phyloP scores from a whole-genome alignment of 257 asterid species.

The Marsdenia floribunda region DNA sequence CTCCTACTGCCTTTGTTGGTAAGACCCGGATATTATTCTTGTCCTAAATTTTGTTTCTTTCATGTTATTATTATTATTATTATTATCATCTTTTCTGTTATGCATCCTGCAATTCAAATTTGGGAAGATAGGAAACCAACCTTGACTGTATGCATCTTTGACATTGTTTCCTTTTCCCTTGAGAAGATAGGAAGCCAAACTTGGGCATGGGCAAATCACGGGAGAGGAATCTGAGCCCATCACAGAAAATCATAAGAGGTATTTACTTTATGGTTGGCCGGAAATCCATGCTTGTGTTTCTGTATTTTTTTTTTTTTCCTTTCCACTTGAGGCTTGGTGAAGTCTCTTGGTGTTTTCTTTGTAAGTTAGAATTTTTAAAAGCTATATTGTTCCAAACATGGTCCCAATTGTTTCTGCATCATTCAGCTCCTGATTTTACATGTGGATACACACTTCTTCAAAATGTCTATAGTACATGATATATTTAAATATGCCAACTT shows the following conservation, averaged over 20 bases:
- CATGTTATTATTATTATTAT: neutral
- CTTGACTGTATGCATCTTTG: constrained; percentile 5
- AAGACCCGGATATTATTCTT: constrained; percentile 18
- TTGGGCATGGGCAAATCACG: constrained; percentile 36
- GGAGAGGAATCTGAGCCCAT: constrained; percentile 59
- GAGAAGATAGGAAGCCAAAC: constrained; percentile 44
- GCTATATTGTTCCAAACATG: neutral
- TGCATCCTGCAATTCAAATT: neutral
- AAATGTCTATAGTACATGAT: constrained; percentile 10
- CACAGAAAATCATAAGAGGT: constrained; percentile 80
- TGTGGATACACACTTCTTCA: neutral
- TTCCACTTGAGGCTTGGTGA: neutral
- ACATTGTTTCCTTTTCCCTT: constrained; percentile 21
- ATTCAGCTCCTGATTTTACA: neutral
- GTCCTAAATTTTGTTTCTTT: constrained; percentile 8
- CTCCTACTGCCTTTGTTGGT: constrained; percentile 31
- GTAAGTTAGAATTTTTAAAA: neutral
- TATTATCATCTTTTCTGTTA: neutral
- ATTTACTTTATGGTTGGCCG: neutral
- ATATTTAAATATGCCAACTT: constrained; percentile 15
- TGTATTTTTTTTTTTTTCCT: neutral
- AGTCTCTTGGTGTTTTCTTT: neutral
- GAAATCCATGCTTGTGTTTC: neutral
- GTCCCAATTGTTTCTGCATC: neutral
- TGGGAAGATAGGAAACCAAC: neutral